Base-by-base conservation (phyloP, 179 eudicot species). In the Vitellaria paradoxa region DNA sequence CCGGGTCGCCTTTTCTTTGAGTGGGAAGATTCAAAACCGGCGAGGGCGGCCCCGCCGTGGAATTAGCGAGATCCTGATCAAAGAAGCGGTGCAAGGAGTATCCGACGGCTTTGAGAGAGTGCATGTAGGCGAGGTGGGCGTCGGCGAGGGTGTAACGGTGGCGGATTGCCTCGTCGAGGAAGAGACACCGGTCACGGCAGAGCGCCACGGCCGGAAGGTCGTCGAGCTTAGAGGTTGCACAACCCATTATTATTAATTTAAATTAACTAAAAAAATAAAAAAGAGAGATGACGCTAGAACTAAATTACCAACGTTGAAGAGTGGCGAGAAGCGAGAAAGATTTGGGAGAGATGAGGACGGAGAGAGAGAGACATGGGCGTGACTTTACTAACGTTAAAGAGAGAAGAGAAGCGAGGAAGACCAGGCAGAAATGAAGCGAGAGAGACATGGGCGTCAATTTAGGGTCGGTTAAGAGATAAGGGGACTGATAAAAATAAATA, bases 131-230 rank as follows among this genome's bases (percentile, higher is more conserved):
- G 7, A 89, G 9, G 79, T 95, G 99, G 15, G 92, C 84, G 17
- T 90, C 91, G 18, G 99, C 82, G 30, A 95, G 77, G 5, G 82
- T 82, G 79, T 84, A 91, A 7, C 99, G 91, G 3, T 82, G 89
- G 4, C 77, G 89, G 4, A 93, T 80, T 0, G 99, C 93, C 1
- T 77, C 75, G 79, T 89, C 88, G 10, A 95, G 81, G 23, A 79
- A 86, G 3, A 69, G 23, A 6, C 93, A 82, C 0, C 99, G 86
- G 0, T 93, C 82, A 0, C 94, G 90, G 86, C 99, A 96, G 2
- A 93, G 84, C 0, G 74, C 80, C 13, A 96, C 93, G 72, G 98
- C 99, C 76, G 97, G 97, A 0, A 87, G 80, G 62, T 96, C 99
- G 67, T 96, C 99, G 40, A 82, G 76, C 79, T 96, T 96, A 1